phyloP scores from a whole-genome alignment of 2,329 filamentous ascomycete species.

The Paramyrothecium roridum region DNA sequence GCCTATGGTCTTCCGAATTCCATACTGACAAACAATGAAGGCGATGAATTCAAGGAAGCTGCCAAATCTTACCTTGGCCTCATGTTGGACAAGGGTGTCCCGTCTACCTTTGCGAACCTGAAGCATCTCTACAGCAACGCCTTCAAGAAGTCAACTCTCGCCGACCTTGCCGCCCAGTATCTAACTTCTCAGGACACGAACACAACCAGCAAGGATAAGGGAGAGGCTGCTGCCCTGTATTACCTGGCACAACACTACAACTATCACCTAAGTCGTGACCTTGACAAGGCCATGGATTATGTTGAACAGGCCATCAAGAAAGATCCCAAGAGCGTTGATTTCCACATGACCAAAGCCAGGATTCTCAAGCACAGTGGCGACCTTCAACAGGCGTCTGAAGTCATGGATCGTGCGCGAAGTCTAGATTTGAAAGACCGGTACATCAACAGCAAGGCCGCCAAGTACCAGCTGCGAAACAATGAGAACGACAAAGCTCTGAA shows the following conservation, averaged over 20 bases:
- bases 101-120: slow-evolving; percentile 93
- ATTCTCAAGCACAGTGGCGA: slow-evolving; percentile 92
- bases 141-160: slow-evolving; percentile 74
- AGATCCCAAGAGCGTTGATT: slow-evolving; percentile 80
- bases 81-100: slow-evolving; percentile 89
- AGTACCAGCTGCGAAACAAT: slow-evolving; percentile 92
- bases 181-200: slow-evolving; percentile 56
- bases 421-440: slow-evolving; percentile 90
- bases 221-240: slow-evolving; percentile 79
- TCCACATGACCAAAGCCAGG: slow-evolving; percentile 90
- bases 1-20: too few relatives aligned
- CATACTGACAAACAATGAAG: slow-evolving; percentile 29
- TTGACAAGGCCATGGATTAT: slow-evolving; percentile 76
- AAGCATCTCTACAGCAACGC: slow-evolving; percentile 85
- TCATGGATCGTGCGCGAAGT: slow-evolving; percentile 83
- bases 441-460: slow-evolving; percentile 97
- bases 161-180: slow-evolving; percentile 76
- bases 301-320: slow-evolving; percentile 81
- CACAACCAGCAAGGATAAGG: slow-evolving; percentile 47
- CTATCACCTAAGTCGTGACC: slow-evolving; percentile 81
- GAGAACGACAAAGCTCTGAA: slow-evolving; percentile 82
- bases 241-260: slow-evolving; percentile 98
- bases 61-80: slow-evolving; percentile 76
- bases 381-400: slow-evolving; percentile 72
- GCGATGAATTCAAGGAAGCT: slow-evolving; percentile 74